A percentile compares a stretch with the other conserved stretches of the same genome.
These are phyloP conservation scores for Leucogyrophana mollusca DNA, from an alignment of 768 basidiomycete species.

Conservation along the genomic window DNA sequence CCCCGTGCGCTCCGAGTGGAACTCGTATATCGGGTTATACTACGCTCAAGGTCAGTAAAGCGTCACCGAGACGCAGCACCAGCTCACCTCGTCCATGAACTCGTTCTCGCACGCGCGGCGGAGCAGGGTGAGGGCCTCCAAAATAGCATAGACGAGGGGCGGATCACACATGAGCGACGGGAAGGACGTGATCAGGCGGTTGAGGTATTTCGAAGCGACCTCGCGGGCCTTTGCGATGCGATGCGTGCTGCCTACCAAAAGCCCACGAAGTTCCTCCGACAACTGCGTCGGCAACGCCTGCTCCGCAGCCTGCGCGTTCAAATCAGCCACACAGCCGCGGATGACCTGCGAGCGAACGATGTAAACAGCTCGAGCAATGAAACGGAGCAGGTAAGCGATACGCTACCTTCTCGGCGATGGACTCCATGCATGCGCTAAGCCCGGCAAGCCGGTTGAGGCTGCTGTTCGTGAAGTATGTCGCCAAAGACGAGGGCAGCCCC, in stretches of 20 bases:
- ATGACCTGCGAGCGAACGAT: slow-evolving; percentile 76
- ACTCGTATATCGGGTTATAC: slow-evolving; percentile 89
- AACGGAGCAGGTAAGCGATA: slow-evolving; percentile 75
- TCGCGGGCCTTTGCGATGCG: slow-evolving; percentile 79
- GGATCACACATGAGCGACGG: slow-evolving; percentile 94
- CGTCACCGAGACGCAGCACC: background rate
- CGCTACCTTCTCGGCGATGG: slow-evolving; percentile 87
- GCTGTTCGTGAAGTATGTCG: slow-evolving; percentile 85
- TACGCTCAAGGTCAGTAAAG: slow-evolving; percentile 25
- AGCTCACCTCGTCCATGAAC: slow-evolving; percentile 82
- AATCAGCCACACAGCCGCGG: slow-evolving; percentile 64
- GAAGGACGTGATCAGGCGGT: slow-evolving; percentile 85
- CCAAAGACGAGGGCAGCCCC: slow-evolving; percentile 78
- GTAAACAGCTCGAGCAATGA: slow-evolving; percentile 77
- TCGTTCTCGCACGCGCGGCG: slow-evolving; percentile 89
- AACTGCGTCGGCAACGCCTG: slow-evolving; percentile 73
- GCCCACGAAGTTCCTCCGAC: slow-evolving; percentile 68
- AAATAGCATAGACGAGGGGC: slow-evolving; percentile 80
- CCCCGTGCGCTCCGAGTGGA: slow-evolving; percentile 71
- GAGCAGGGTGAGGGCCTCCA: slow-evolving; percentile 89
- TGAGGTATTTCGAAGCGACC: slow-evolving; percentile 79
- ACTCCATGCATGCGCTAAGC: slow-evolving; percentile 77
- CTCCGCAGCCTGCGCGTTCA: slow-evolving; percentile 73
- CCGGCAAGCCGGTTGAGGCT: slow-evolving; percentile 72
- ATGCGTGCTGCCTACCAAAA: slow-evolving; percentile 81